Evolutionary conservation across 2,329 filamentous ascomycete genomes (phyloP).

Genomic region (Cryoendolithus antarcticus): DNA sequence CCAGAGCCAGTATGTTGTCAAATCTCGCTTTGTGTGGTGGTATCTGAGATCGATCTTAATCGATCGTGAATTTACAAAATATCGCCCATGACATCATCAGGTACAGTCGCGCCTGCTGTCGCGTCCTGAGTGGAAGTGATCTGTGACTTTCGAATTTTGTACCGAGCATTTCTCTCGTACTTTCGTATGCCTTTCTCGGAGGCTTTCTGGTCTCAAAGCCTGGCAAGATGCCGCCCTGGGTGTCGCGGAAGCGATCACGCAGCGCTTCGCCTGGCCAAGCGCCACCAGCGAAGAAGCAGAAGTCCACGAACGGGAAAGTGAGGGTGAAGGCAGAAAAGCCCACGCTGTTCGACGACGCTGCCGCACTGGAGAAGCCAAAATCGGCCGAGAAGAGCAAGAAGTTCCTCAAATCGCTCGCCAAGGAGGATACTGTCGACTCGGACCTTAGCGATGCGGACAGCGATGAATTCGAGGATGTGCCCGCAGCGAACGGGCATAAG

Average conservation of each 20-base stretch:
- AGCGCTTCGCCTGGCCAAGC: constrained; percentile 31
- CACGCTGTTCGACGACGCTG: constrained; percentile 33
- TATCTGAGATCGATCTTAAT: no score
- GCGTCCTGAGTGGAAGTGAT: no score
- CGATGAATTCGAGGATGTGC: constrained; percentile 39
- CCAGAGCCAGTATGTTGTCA: no score
- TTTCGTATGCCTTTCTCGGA: no score
- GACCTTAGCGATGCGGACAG: constrained; percentile 33
- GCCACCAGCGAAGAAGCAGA: constrained; percentile 23
- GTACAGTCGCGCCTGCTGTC: no score
- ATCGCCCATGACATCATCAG: no score
- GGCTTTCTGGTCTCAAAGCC: no score
- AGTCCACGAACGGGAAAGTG: constrained; percentile 2
- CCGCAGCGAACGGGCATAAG: constrained; percentile 31
- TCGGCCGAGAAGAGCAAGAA: constrained; percentile 20
- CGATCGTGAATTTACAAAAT: no score
- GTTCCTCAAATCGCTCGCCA: constrained; percentile 26
- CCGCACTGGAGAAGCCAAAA: constrained; percentile 23
- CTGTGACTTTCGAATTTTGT: no score
- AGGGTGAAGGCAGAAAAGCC: constrained; percentile 20
- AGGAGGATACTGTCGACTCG: constrained; percentile 23
- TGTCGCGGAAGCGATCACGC: constrained; percentile 54
- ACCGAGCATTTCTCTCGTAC: no score
- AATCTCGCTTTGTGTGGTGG: no score
- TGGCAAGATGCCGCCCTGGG: constrained; percentile 51